Conservation (phyloP, 2,329 filamentous ascomycete species). For the Ciborinia camelliae region DNA sequence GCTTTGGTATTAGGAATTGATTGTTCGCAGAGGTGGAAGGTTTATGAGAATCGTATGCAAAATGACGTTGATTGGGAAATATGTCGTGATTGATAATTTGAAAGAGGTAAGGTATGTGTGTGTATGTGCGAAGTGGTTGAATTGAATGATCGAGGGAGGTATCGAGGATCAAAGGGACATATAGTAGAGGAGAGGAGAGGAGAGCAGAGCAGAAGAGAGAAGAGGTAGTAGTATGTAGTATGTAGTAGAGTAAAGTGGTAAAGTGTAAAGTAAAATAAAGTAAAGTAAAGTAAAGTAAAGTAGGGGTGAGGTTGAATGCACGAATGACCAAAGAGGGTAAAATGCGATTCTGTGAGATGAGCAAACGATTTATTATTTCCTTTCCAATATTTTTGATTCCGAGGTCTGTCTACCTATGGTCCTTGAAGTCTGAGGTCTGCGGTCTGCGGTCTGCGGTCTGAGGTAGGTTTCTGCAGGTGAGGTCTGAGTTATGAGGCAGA, state of each 20-base stretch:
- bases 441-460: too few relatives aligned
- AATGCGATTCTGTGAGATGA: neutral
- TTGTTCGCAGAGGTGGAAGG: neutral
- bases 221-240: neutral
- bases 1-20: constrained; percentile 2
- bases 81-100: neutral
- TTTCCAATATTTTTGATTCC: constrained; percentile 10
- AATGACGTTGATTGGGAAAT: constrained; percentile 8
- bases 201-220: too few relatives aligned
- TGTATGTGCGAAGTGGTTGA: constrained; percentile 4
- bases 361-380: too few relatives aligned
- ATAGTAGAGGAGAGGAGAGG: neutral
- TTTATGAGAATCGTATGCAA: constrained; percentile 4
- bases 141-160: constrained; percentile 4
- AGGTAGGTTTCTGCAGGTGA: too few relatives aligned
- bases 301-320: neutral
- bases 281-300: too few relatives aligned
- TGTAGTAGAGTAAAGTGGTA: too few relatives aligned
- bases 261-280: too few relatives aligned
- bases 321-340: constrained; percentile 3
- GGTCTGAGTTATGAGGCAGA: neutral
- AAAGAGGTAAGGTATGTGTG: neutral
- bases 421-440: too few relatives aligned
- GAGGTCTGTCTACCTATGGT: too few relatives aligned
- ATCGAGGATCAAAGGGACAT: neutral